Evolutionary conservation across 1,139 yeast species (phyloP), one percentile per base, ranked within the genome.

Genomic region (Kodamaea plutei): DNA sequence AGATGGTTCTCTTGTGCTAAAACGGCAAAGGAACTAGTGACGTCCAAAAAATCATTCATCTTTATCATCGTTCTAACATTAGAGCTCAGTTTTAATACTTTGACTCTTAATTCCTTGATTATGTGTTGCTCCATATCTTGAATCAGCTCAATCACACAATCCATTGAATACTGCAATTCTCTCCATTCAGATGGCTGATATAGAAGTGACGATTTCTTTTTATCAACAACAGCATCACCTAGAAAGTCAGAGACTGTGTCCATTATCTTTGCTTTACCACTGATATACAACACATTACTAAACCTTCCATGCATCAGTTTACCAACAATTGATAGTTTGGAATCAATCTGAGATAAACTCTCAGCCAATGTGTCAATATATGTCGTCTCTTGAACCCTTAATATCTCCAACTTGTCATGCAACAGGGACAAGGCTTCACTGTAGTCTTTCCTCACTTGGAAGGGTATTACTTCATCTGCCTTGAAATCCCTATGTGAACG

Each of bases 21-120:
- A 1, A 61, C 58, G 0, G 95, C 80, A 55, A 91, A 84, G 0
- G 95, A 81, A 6, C 77, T 57, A 0, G 84, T 64, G 1, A 83
- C 78, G 54, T 91, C 98, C 6, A 89, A 49, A 36, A 71, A 72
- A 41, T 87, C 96, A 16, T 80, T 60, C 28, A 68, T 47, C 31
- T 61, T 48, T 39, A 78, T 56, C 36, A 69, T 55, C 23, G 50
- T 43, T 21, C 85, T 61, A n/a, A 81, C 60, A 3, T 52, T 54
- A 0, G 61, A 47, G 10, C 69, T 58, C 20, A 56, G 42, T 0
- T 53, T 52, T 2, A 76, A 47, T 0, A 76, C 66, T 20, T 58
- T 49, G 2, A 36, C 35, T 20, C 73, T 58, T 20, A 81, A 54
- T 4, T 50, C 50, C 1, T 63, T 58, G 3, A 80, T 54, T 9